These are phyloP conservation scores for Oryza longistaminata DNA, from an alignment of 176 grass and related monocot genomes.

Conservation along the genomic window DNA sequence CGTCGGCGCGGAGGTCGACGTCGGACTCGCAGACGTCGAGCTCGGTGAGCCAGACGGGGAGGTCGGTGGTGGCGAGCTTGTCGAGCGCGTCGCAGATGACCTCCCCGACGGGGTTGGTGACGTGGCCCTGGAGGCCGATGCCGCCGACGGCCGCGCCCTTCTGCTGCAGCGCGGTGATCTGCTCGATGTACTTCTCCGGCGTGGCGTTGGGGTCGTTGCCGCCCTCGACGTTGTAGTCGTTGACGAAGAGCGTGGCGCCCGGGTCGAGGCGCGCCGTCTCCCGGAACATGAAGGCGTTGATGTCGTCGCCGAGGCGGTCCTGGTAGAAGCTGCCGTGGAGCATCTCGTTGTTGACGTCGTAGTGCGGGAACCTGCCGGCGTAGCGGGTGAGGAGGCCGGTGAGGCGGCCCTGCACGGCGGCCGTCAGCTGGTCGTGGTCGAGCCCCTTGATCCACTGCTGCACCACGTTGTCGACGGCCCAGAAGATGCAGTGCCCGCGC, in stretches of 20 bases:
- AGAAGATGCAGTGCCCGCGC: conserved; percentile 81
- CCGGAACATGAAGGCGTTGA: conserved; percentile 64
- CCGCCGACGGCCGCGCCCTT: conserved; percentile 62
- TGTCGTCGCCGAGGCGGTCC: conserved; percentile 57
- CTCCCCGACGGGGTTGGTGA: conserved; percentile 57
- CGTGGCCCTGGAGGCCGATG: conserved; percentile 66
- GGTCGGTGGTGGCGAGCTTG: conserved; percentile 54
- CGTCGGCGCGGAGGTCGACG: conserved; percentile 63
- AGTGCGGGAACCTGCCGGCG: conserved; percentile 67
- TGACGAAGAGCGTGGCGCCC: conserved; percentile 64
- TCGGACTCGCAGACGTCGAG: conserved; percentile 58
- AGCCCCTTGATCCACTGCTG: conserved; percentile 61
- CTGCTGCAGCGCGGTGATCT: conserved; percentile 54
- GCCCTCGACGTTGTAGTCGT: conserved; percentile 75
- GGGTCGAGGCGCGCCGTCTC: conserved; percentile 48
- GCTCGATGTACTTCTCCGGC: conserved; percentile 71
- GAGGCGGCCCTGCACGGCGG: conserved; percentile 54
- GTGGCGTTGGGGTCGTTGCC: conserved; percentile 54
- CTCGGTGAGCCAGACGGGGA: conserved; percentile 77
- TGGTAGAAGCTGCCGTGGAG: conserved; percentile 67
- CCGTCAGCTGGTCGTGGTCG: conserved; percentile 21
- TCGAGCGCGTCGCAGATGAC: conserved; percentile 63
- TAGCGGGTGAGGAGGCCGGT: conserved; percentile 67
- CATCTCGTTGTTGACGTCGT: conserved; percentile 95
- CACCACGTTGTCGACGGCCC: conserved; percentile 56